Evolutionary conservation across 2,329 filamentous ascomycete genomes (phyloP).

Genomic region (Lasiodiplodia sp.): DNA sequence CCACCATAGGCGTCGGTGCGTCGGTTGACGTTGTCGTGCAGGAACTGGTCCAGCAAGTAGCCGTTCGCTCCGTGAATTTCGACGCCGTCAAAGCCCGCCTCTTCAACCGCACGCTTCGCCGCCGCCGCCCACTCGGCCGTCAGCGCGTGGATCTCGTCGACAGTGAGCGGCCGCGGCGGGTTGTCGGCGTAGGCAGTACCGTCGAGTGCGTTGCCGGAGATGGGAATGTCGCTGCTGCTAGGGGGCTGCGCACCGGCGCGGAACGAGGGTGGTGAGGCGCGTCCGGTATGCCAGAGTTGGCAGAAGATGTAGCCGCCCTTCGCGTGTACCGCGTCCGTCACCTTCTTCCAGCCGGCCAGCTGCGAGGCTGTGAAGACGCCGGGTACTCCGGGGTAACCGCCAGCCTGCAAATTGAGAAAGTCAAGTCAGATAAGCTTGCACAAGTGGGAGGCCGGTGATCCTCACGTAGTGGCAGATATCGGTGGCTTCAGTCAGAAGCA

Average conservation of each 20-base stretch:
- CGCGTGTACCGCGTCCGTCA: slow-evolving; percentile 44
- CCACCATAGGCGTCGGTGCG: slow-evolving; percentile 45
- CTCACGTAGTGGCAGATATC: slow-evolving; percentile 45
- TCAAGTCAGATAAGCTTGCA: not conserved
- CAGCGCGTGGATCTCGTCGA: slow-evolving; percentile 49
- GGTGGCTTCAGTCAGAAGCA: slow-evolving; percentile 46
- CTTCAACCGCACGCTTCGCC: slow-evolving; percentile 45
- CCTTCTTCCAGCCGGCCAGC: slow-evolving; percentile 43
- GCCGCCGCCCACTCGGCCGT: slow-evolving; percentile 50
- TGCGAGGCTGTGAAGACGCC: slow-evolving; percentile 42
- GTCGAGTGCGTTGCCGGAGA: slow-evolving; percentile 50
- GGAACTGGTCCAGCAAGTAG: slow-evolving; percentile 71
- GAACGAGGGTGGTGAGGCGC: slow-evolving; percentile 48
- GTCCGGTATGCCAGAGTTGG: slow-evolving; percentile 40
- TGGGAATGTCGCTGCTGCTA: slow-evolving; percentile 42
- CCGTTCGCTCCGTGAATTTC: slow-evolving; percentile 57
- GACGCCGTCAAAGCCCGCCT: slow-evolving; percentile 45
- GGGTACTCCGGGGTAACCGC: slow-evolving; percentile 41
- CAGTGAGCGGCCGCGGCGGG: slow-evolving; percentile 45
- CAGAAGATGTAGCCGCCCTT: slow-evolving; percentile 43
- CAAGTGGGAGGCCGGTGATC: not conserved
- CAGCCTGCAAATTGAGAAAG: slow-evolving; percentile 34
- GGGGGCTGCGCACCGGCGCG: slow-evolving; percentile 42
- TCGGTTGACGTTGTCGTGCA: slow-evolving; percentile 56
- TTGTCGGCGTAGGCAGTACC: slow-evolving; percentile 40